Evolutionary conservation across 495 filamentous ascomycete genomes (phyloP).

Genomic region (Talaromyces proteolyticus): DNA sequence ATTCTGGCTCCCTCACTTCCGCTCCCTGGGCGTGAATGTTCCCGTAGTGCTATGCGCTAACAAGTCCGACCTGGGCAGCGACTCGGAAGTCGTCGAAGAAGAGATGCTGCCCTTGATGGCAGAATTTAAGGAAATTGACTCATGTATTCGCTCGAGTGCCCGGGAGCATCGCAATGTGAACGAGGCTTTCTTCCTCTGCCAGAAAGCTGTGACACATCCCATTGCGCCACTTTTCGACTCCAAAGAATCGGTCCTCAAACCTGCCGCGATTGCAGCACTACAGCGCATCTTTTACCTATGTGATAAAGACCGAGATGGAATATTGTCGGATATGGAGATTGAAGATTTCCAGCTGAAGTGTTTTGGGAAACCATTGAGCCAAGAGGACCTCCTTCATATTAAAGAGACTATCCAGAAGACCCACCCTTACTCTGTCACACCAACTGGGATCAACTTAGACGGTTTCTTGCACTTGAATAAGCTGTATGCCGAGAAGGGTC

Average conservation of each 20-base stretch:
- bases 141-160: constrained; percentile 91
- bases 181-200: constrained; percentile 94
- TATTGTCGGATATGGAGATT: constrained; percentile 84
- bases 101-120: constrained; percentile 99
- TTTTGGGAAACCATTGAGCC: constrained; percentile 76
- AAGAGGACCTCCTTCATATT: constrained; percentile 80
- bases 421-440: constrained; percentile 54
- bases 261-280: constrained; percentile 76
- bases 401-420: constrained; percentile 73
- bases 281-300: constrained; percentile 91
- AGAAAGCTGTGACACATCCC: constrained; percentile 97
- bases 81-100: constrained; percentile 80
- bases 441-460: constrained; percentile 68
- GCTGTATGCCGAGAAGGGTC: constrained; percentile 91
- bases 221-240: constrained; percentile 95
- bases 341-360: constrained; percentile 84
- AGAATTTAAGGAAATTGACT: constrained; percentile 98
- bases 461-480: constrained; percentile 90
- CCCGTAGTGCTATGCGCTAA: constrained; percentile 95
- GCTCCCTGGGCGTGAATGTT: constrained; percentile 96
- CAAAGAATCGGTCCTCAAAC: constrained; percentile 85
- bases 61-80: constrained; percentile 80
- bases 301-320: constrained; percentile 95
- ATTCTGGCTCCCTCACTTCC: constrained; percentile 97
- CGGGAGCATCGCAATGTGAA: constrained; percentile 94